Conservation (phyloP, 2,329 filamentous ascomycete species). For the Aschersonia sp. region DNA sequence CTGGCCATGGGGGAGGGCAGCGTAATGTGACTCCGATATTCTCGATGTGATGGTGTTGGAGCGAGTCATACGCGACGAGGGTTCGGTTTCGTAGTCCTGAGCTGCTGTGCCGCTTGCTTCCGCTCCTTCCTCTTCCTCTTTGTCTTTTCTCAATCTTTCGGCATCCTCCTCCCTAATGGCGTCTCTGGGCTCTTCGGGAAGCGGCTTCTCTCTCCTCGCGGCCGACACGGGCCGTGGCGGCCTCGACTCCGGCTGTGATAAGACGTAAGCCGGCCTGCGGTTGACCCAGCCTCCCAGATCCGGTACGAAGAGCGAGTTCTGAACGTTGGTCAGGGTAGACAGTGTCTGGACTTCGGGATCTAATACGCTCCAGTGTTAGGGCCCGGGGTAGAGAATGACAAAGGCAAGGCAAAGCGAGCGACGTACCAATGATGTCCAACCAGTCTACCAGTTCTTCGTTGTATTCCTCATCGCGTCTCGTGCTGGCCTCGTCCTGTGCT, state of each 20-base stretch:
- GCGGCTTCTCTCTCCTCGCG: neutral
- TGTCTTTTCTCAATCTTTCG: neutral
- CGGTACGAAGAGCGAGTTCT: conserved; percentile 79
- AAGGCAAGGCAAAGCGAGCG: neutral
- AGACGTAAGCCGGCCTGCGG: conserved; percentile 62
- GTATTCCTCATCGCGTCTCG: conserved; percentile 17
- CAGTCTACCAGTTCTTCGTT: conserved; percentile 24
- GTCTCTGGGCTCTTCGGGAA: conserved; percentile 6
- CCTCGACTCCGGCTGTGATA: conserved; percentile 30
- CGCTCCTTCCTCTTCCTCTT: neutral
- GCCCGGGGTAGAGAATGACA: neutral
- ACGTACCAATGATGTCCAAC: conserved; percentile 23
- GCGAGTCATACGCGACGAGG: conserved; percentile 17
- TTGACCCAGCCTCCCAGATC: conserved; percentile 66
- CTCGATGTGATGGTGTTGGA: conserved; percentile 50
- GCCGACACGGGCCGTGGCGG: neutral
- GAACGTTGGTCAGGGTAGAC: conserved; percentile 75
- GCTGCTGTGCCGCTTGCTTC: conserved; percentile 4
- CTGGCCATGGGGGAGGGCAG: conserved; percentile 62
- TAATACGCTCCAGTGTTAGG: conserved; percentile 17
- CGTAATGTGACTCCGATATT: conserved; percentile 58
- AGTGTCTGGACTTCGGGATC: conserved; percentile 75
- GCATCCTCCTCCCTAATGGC: neutral
- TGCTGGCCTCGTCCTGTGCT: conserved; percentile 3
- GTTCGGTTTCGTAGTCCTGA: conserved; percentile 8